Evolutionary conservation across 108 stramenopile genomes (phyloP).

Genomic region (Epipyxis sp.): DNA sequence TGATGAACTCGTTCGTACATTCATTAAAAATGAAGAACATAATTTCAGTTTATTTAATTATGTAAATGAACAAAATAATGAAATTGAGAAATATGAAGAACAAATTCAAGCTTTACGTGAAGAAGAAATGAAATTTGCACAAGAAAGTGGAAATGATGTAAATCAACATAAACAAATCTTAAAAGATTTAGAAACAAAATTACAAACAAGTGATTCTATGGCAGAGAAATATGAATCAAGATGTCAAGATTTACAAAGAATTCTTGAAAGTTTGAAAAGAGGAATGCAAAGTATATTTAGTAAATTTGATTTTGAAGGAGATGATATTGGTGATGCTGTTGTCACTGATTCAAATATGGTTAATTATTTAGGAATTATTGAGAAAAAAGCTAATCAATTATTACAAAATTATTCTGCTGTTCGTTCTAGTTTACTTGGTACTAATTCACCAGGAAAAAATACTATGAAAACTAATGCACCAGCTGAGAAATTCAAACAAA

Average conservation of each 20-base stretch:
- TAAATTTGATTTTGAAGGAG: conserved; percentile 46
- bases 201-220: conserved; percentile 54
- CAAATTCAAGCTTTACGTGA: conserved; percentile 55
- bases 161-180: conserved; percentile 62
- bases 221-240: conserved; percentile 64
- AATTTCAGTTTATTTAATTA: conserved; percentile 70
- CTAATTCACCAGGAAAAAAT: not conserved
- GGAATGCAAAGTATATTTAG: conserved; percentile 51
- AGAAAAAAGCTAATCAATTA: conserved; percentile 65
- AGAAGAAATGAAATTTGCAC: conserved; percentile 53
- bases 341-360: conserved; percentile 73
- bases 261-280: conserved; percentile 63
- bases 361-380: conserved; percentile 68
- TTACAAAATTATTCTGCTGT: conserved; percentile 35
- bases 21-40: conserved; percentile 69
- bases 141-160: conserved; percentile 59
- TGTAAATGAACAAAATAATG: conserved; percentile 67
- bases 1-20: conserved; percentile 62
- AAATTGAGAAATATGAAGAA: conserved; percentile 67
- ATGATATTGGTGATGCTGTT: conserved; percentile 48
- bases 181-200: conserved; percentile 61
- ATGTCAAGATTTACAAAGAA: conserved; percentile 55
- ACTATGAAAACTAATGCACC: not conserved
- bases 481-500: not conserved
- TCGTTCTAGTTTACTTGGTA: not conserved